phyloP scores from a whole-genome alignment of 2,329 filamentous ascomycete genomes.

The Aspergillus ruber region DNA sequence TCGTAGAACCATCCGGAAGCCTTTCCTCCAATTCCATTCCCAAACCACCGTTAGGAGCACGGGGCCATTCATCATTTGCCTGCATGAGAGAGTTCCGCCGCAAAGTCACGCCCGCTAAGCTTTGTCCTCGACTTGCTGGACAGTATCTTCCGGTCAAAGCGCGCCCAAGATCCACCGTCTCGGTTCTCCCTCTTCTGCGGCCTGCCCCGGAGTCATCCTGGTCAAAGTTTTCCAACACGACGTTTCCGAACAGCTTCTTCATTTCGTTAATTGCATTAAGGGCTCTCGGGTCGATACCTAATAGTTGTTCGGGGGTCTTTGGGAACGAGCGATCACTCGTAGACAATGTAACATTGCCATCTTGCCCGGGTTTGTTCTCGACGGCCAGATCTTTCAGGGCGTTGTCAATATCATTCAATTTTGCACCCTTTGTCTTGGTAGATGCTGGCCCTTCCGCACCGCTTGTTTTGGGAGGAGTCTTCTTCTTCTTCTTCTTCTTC shows the following conservation, averaged over 20 bases:
- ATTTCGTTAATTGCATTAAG: constrained; percentile 89
- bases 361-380: constrained; percentile 20
- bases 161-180: constrained; percentile 46
- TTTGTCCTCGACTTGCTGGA: constrained; percentile 53
- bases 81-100: constrained; percentile 78
- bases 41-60: constrained; percentile 69
- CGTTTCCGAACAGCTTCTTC: constrained; percentile 64
- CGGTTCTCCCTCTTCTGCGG: constrained; percentile 49
- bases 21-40: constrained; percentile 67
- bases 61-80: constrained; percentile 81
- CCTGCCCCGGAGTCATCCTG: constrained; percentile 39
- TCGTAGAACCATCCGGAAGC: constrained; percentile 51
- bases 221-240: constrained; percentile 55
- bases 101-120: constrained; percentile 63
- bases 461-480: constrained; percentile 34
- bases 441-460: constrained; percentile 14
- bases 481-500: constrained; percentile 55
- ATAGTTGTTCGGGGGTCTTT: constrained; percentile 44
- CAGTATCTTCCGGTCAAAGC: constrained; percentile 50
- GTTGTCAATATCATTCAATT: constrained; percentile 60
- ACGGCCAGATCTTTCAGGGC: constrained; percentile 55
- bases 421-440: constrained; percentile 19
- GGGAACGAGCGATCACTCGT: constrained; percentile 31
- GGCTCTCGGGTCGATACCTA: constrained; percentile 62
- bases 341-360: constrained; percentile 13